phyloP scores from a whole-genome alignment of 2,329 filamentous ascomycete genomes.

The Trichoderma hamatum region DNA sequence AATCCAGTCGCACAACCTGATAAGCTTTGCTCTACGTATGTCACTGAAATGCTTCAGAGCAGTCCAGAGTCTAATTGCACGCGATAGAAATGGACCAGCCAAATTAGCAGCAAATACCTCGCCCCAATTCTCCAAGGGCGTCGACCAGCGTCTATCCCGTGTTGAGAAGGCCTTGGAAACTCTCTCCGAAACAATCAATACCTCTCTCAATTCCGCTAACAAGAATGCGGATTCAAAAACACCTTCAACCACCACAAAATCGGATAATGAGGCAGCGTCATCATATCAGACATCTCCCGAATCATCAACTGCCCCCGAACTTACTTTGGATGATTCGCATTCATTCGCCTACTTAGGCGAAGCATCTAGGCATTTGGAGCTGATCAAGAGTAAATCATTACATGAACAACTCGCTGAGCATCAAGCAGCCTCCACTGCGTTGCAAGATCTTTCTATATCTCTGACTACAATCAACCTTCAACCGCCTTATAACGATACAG shows the following conservation, averaged over 20 bases:
- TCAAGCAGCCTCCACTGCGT: background rate
- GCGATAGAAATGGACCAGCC: background rate
- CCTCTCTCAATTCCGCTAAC: background rate
- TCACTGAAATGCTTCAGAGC: background rate
- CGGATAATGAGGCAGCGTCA: background rate
- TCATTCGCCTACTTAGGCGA: constrained; percentile 11
- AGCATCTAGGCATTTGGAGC: background rate
- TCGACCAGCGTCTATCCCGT: background rate
- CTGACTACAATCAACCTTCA: constrained; percentile 6
- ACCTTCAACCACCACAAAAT: background rate
- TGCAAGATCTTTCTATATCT: background rate
- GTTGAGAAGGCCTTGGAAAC: constrained; percentile 11
- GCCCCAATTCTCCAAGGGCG: background rate
- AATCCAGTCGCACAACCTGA: background rate
- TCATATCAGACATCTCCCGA: background rate
- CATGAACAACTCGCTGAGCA: background rate
- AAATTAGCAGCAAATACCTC: background rate
- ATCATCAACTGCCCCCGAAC: background rate
- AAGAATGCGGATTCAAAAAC: background rate
- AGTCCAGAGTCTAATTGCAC: background rate
- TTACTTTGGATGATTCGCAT: constrained; percentile 1
- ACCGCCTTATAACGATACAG: background rate
- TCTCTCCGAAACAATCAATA: background rate
- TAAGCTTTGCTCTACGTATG: background rate
- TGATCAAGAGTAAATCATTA: background rate